phyloP scores from a whole-genome alignment of 1,284 basidiomycete genomes.

The Gymnopus androsaceus region DNA sequence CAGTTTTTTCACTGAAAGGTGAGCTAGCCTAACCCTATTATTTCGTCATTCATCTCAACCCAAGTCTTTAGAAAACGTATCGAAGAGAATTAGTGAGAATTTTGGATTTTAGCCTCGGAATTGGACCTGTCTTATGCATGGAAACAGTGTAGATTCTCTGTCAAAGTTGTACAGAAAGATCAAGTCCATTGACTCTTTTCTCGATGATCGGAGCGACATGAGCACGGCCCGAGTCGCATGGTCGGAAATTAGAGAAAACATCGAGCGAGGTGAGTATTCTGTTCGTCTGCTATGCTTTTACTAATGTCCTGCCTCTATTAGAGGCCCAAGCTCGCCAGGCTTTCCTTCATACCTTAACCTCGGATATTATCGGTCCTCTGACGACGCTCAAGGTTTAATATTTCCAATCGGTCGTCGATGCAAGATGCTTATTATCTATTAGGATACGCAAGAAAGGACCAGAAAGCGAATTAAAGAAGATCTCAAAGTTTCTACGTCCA shows the following conservation, averaged over 20 bases:
- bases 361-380: conserved; percentile 73
- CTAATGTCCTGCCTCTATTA: conserved; percentile 28
- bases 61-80: conserved; percentile 63
- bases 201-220: conserved; percentile 65
- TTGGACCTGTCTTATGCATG: conserved; percentile 7
- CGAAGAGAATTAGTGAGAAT: conserved; percentile 78
- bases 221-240: conserved; percentile 72
- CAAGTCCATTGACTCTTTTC: conserved; percentile 62
- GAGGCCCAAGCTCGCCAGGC: conserved; percentile 84
- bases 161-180: conserved; percentile 70
- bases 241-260: conserved; percentile 81
- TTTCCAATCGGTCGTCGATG: background rate
- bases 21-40: conserved; percentile 30
- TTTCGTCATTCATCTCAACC: conserved; percentile 11
- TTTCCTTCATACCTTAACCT: conserved; percentile 67
- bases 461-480: conserved; percentile 89
- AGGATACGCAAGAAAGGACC: conserved; percentile 88
- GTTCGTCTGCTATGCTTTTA: conserved; percentile 3
- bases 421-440: conserved; percentile 6
- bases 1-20: conserved; percentile 85
- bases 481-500: conserved; percentile 69
- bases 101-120: background rate
- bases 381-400: conserved; percentile 61
- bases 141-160: conserved; percentile 67
- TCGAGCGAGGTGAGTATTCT: conserved; percentile 65